Percentiles rank a stretch among this genome's conserved stretches.
phyloP scores from a whole-genome alignment of 345 rosid genomes.

The Moringa oleifera region DNA sequence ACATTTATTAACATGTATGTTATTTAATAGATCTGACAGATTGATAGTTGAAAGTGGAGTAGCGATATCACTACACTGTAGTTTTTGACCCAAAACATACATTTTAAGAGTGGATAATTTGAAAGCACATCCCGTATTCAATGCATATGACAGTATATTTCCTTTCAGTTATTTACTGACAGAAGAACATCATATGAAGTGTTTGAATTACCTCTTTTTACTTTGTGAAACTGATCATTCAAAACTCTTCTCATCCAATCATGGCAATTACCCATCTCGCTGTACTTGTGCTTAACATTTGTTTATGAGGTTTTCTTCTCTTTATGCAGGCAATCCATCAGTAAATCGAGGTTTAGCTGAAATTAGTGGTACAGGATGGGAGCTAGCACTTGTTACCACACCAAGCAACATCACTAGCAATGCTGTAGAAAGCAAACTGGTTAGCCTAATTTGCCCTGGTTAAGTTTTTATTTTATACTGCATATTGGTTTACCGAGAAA shows the following conservation, averaged over 20 bases:
- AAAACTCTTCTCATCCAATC: no score
- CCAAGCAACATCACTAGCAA: slow-evolving; percentile 44
- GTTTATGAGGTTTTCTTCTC: neutral
- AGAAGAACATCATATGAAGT: no score
- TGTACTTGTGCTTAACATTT: no score
- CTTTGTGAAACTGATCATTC: no score
- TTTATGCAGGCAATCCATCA: slow-evolving; percentile 35
- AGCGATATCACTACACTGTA: neutral
- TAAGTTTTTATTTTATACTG: neutral
- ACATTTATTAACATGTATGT: neutral
- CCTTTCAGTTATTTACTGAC: neutral
- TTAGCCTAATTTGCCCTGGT: slow-evolving; percentile 22
- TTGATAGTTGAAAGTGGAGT: neutral
- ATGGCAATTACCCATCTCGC: no score
- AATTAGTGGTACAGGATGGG: slow-evolving; percentile 80
- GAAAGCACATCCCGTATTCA: neutral
- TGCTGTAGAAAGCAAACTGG: slow-evolving; percentile 42
- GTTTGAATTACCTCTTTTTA: no score
- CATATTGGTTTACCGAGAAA: no score
- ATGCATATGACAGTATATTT: neutral
- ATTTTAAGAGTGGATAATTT: neutral
- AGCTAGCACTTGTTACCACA: slow-evolving; percentile 81
- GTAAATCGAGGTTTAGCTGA: slow-evolving; percentile 42
- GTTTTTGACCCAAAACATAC: neutral
- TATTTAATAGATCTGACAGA: neutral